phyloP scores from a whole-genome alignment of 2,329 filamentous ascomycete species.

The Verticillium dahliae region DNA sequence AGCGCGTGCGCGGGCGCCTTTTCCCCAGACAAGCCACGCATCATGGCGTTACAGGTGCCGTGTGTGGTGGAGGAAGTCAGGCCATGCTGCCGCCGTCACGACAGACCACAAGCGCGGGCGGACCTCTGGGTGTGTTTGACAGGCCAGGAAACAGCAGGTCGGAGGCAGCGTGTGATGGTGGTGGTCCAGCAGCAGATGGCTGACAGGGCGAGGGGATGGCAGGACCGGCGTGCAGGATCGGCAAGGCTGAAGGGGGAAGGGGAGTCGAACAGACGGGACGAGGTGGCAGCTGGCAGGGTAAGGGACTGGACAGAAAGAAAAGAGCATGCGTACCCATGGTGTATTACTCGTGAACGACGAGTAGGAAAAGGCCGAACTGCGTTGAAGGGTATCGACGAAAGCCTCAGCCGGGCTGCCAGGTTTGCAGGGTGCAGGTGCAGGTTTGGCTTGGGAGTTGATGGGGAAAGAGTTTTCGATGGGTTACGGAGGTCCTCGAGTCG shows the following conservation, averaged over 20 bases:
- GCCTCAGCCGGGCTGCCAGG: neutral
- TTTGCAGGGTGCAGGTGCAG: neutral
- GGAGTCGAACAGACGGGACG: constrained; percentile 7
- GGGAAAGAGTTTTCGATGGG: neutral
- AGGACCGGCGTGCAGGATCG: constrained; percentile 15
- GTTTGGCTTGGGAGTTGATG: neutral
- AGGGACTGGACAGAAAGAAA: neutral
- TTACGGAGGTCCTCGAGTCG: neutral
- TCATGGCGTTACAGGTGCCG: neutral
- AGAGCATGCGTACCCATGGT: neutral
- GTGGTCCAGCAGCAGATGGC: neutral
- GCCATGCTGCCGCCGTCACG: neutral
- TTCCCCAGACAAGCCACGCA: neutral
- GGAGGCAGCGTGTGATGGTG: neutral
- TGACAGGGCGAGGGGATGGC: constrained; percentile 7
- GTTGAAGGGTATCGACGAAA: neutral
- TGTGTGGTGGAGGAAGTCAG: neutral
- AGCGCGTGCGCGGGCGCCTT: neutral
- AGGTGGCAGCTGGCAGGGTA: constrained; percentile 14
- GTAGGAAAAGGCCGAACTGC: neutral
- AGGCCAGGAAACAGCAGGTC: neutral
- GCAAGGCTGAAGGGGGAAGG: constrained; percentile 13
- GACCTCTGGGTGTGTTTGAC: neutral
- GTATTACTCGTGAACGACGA: neutral
- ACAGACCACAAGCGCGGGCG: neutral